Conservation (phyloP, 257 asterid genomes). For the Handroanthus guayacan region DNA sequence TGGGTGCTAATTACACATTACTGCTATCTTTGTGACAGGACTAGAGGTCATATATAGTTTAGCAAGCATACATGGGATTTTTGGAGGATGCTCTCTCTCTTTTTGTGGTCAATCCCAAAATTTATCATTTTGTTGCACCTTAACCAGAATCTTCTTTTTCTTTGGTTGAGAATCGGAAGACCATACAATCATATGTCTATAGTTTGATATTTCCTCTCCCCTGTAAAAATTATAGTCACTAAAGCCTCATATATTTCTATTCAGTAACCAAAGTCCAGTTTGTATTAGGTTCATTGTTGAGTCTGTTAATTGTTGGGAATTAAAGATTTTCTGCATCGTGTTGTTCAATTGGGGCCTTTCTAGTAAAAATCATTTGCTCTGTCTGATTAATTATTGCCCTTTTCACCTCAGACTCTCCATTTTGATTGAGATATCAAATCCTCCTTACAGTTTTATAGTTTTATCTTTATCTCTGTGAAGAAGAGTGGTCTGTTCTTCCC, state of each 20-base stretch:
- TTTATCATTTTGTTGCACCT: not conserved
- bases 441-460: not conserved
- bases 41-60: not conserved
- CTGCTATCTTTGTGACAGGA: not conserved
- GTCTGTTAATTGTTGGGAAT: not conserved
- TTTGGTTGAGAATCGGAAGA: conserved; percentile 4
- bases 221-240: not conserved
- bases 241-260: conserved; percentile 14
- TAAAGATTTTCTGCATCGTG: not conserved
- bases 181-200: not conserved
- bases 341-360: conserved; percentile 15
- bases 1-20: not conserved
- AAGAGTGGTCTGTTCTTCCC: conserved; percentile 4
- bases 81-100: conserved; percentile 8
- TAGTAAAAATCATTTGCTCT: not conserved
- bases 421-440: conserved; percentile 9
- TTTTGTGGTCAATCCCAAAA: conserved; percentile 16
- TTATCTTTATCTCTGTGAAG: not conserved
- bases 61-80: not conserved
- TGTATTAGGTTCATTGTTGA: conserved; percentile 3
- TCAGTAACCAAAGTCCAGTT: not conserved
- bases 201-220: not conserved
- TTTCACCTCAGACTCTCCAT: not conserved
- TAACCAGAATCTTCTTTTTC: not conserved
- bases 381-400: not conserved